Conservation (phyloP, 1,284 basidiomycete genomes). For the Boletus semigastroideus region DNA sequence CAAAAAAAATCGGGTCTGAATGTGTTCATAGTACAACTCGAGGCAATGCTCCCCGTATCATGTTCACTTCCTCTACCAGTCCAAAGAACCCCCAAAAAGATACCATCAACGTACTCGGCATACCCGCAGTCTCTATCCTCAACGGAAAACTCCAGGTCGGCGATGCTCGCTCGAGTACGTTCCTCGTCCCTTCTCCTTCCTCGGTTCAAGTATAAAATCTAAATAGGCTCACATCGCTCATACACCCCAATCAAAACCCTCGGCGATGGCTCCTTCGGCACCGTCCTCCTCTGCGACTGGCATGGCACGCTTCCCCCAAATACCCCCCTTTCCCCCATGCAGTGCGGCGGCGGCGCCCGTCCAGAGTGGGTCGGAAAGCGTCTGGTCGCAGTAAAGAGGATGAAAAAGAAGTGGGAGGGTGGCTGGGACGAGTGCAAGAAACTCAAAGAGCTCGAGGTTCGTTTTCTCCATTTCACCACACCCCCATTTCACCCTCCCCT, state of each 20-base stretch:
- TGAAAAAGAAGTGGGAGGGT: slow-evolving; percentile 97
- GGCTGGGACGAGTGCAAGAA: slow-evolving; percentile 97
- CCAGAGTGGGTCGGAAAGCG: slow-evolving; percentile 95
- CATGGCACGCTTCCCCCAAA: slow-evolving; percentile 91
- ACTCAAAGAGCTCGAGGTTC: slow-evolving; percentile 94
- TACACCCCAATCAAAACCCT: slow-evolving; percentile 83
- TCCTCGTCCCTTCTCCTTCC: slow-evolving; percentile 11
- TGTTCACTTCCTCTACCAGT: slow-evolving; percentile 49
- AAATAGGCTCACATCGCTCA: slow-evolving; percentile 53
- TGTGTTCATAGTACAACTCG: slow-evolving; percentile 31
- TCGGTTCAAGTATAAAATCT: neutral
- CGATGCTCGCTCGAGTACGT: slow-evolving; percentile 65
- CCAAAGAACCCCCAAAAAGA: slow-evolving; percentile 42
- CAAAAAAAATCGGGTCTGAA: slow-evolving; percentile 3
- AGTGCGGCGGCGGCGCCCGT: slow-evolving; percentile 82
- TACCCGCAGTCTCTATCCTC: slow-evolving; percentile 71
- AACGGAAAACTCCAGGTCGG: slow-evolving; percentile 69
- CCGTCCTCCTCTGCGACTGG: slow-evolving; percentile 99
- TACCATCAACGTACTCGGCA: slow-evolving; percentile 61
- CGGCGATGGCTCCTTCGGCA: slow-evolving; percentile 96
- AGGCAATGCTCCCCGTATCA: slow-evolving; percentile 62
- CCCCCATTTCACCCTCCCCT: slow-evolving; percentile 10
- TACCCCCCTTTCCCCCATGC: slow-evolving; percentile 87
- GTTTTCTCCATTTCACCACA: slow-evolving; percentile 27
- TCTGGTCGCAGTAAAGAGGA: slow-evolving; percentile 96